Evolutionary conservation across 495 filamentous ascomycete species (phyloP), one percentile per base, ranked within the genome.

Genomic region (Podospora australis): DNA sequence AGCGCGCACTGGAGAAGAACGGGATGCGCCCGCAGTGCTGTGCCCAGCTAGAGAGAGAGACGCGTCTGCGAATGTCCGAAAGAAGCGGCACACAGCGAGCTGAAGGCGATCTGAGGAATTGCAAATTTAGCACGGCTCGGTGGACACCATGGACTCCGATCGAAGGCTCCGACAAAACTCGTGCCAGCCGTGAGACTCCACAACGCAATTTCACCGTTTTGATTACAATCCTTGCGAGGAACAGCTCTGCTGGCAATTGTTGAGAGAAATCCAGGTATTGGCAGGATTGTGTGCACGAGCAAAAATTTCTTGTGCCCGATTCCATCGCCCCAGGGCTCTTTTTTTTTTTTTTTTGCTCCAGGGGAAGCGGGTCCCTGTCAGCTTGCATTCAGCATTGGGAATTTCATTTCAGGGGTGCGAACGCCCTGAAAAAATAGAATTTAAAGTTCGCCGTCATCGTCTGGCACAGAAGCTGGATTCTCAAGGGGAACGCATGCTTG

Each of bases 171-270:
- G n/a, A n/a, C n/a, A n/a, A n/a, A n/a, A n/a, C n/a, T 60, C 51
- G 48, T 57, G 50, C 49, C 50, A 56, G 50, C 36, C 52, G 42
- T 32, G 51, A 36, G 38, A 47, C 62, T 53, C 62, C 59, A 61
- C 48, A 39, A 41, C 46, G n/a, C 53, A 59, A 62, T 58, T 57
- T 62, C 56, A 54, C 25, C 34, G 21, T n/a, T n/a, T n/a, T 16
- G 40, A 48, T 38, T 39, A 40, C 43, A 52, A 48, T 50, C 40
- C 22, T 26, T 16, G 23, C 11, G 6, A n/a, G 6, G 6, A 16
- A 36, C 34, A 36, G 28, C 28, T 30, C 13, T 30, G 28, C 20
- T 7, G 22, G 39, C 39, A 24, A 13, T 36, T 36, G 32, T 36
- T 36, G 32, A 17, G 32, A 36, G 19, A 16, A 16, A n/a, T 19